Evolutionary conservation across 1,139 yeast species (phyloP), one percentile per base, ranked within the genome.

Genomic region (Trichomonascaceae sp.): DNA sequence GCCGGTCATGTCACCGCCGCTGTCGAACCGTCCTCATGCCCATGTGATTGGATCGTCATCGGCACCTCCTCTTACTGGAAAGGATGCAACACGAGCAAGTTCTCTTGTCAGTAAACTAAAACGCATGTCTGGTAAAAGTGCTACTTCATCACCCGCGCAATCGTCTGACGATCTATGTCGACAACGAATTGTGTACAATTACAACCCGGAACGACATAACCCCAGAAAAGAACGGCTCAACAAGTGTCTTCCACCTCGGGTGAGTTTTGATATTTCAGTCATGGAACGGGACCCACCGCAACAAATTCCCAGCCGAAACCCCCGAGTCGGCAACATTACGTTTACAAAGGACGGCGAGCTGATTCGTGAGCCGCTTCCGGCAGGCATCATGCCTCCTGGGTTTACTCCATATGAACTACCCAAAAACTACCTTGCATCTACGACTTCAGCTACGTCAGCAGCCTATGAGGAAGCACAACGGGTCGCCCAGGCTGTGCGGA

Each of bases 251-350:
- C 45, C 50, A 5, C 44, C 46, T 6, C 41, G 54, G 16, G 96
- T 87, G 3, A 66, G 73, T 2, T 87, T 87, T 55, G 80, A 92
- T 1, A 62, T 79, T 11, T 77, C 79, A 41, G 69, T 74, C 39
- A 65, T 84, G 33, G 59, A 65, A 1, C 66, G 64, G 41, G 96
- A 87, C 54, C 97, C 97, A 1, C 96, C 94, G 27, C 97, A 87
- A 51, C 96, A 85, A 54, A 80, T 87, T 40, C 97, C 97, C 1
- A 79, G 93, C 1, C 63, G 94, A 45, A 69, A 76, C 40, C 96
- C 96, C 2, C 69, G 71, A 43, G 69, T 69, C 43, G 96, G 96
- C 3, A 76, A 81, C 48, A 87, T 85, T 5, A 52, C 78, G 26
- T 72, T 84, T 47, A 43, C 36, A 15, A 36, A 49, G 4, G 45